phyloP scores from a whole-genome alignment of 805 yeast genomes.

The Priceomyces melissophilus region DNA sequence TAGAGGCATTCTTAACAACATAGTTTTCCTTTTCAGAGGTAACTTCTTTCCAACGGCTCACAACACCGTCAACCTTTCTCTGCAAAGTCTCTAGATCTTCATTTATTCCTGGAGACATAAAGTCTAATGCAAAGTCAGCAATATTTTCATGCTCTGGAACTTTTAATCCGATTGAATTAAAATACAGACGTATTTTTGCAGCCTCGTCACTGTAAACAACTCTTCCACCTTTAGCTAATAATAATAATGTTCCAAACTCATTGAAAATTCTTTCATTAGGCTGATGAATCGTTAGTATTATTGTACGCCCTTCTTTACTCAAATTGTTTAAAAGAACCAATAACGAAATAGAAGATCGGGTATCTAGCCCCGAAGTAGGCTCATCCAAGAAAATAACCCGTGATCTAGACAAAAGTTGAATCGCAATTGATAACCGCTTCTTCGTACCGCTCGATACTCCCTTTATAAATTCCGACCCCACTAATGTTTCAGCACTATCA shows the following conservation, averaged over 20 bases:
- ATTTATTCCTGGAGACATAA: constrained; percentile 47
- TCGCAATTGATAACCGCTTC: constrained; percentile 77
- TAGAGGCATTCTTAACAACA: not conserved
- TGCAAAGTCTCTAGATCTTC: constrained; percentile 21
- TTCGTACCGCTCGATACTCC: constrained; percentile 58
- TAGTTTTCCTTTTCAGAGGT: constrained; percentile 37
- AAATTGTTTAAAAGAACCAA: constrained; percentile 55
- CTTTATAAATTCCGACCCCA: constrained; percentile 35
- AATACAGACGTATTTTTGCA: constrained; percentile 42
- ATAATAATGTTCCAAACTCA: constrained; percentile 65
- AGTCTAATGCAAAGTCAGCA: constrained; percentile 73
- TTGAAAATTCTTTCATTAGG: constrained; percentile 67
- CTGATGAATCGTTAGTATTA: constrained; percentile 76
- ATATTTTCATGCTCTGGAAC: constrained; percentile 63
- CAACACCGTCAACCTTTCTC: constrained; percentile 21
- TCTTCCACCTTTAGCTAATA: constrained; percentile 69
- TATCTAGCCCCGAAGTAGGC: constrained; percentile 86
- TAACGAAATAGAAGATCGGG: constrained; percentile 71
- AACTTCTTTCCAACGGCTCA: constrained; percentile 30
- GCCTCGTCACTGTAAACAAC: constrained; percentile 67
- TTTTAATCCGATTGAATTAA: constrained; percentile 45
- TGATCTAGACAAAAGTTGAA: constrained; percentile 71
- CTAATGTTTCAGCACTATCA: constrained; percentile 71
- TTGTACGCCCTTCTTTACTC: constrained; percentile 58
- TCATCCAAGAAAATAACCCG: constrained; percentile 74